These are phyloP conservation scores for Butyriboletus loyo DNA, from an alignment of 768 basidiomycete genomes.

Conservation along the genomic window DNA sequence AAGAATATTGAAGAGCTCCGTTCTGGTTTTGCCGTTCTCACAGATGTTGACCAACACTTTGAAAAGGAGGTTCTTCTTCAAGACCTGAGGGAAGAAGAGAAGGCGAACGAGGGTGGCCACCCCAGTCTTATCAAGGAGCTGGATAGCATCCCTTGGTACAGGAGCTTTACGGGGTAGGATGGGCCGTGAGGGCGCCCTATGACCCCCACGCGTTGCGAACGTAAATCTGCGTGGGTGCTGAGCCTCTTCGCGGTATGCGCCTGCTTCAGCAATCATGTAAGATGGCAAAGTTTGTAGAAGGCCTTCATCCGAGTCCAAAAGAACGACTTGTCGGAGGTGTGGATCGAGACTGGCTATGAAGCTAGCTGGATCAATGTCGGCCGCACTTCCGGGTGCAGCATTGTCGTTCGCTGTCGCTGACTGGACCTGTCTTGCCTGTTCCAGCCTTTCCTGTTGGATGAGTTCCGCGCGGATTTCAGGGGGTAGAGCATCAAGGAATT, in stretches of 20 bases:
- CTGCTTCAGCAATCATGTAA: conserved; percentile 84
- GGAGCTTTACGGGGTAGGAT: conserved; percentile 46
- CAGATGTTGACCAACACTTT: conserved; percentile 92
- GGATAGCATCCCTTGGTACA: conserved; percentile 80
- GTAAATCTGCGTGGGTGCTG: conserved; percentile 34
- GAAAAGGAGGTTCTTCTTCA: conserved; percentile 81
- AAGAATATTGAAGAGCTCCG: conserved; percentile 90
- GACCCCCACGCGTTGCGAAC: conserved; percentile 31
- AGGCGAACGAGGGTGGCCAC: conserved; percentile 88
- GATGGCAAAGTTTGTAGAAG: conserved; percentile 80
- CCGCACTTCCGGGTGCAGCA: conserved; percentile 39
- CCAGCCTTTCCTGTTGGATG: conserved; percentile 89
- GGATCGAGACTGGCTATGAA: conserved; percentile 93
- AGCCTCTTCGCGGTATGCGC: conserved; percentile 60
- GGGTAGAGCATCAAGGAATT: conserved; percentile 95
- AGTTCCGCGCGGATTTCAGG: conserved; percentile 97
- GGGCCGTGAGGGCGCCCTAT: conserved; percentile 24
- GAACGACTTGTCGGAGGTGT: conserved; percentile 82
- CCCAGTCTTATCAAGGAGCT: conserved; percentile 86
- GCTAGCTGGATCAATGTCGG: conserved; percentile 83
- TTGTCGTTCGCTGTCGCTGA: conserved; percentile 30
- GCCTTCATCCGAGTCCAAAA: conserved; percentile 84
- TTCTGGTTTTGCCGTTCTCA: conserved; percentile 89
- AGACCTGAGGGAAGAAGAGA: conserved; percentile 93
- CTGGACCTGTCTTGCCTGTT: conserved; percentile 60